phyloP scores from a whole-genome alignment of 345 rosid genomes.

The Dimocarpus longan region DNA sequence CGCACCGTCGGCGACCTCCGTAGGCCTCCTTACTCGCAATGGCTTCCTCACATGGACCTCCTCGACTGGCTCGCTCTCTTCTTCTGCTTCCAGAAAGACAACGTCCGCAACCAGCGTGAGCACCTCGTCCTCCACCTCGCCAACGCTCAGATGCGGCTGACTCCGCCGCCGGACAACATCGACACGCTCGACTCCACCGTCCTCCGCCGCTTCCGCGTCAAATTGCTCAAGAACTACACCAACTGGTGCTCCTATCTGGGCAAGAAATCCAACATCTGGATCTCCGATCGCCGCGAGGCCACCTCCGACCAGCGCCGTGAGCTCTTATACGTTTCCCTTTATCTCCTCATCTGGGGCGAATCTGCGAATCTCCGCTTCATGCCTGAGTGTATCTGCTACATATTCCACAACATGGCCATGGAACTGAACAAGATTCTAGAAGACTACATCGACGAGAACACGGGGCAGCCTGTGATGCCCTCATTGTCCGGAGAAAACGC shows the following conservation, averaged over 20 bases:
- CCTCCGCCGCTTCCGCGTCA: constrained; percentile 69
- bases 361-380: constrained; percentile 82
- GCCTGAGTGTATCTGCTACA: constrained; percentile 87
- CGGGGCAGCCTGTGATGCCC: constrained; percentile 84
- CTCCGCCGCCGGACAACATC: constrained; percentile 89
- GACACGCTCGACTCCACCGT: constrained; percentile 75
- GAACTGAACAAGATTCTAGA: constrained; percentile 81
- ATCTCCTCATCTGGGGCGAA: constrained; percentile 85
- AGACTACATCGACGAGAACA: constrained; percentile 84
- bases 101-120: constrained; percentile 91
- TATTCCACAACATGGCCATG: constrained; percentile 92
- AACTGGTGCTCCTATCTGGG: constrained; percentile 88
- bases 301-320: constrained; percentile 52
- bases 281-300: constrained; percentile 64
- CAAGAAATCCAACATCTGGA: constrained; percentile 84
- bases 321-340: constrained; percentile 34
- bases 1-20: constrained; percentile 83
- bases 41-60: constrained; percentile 81
- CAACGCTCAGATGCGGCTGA: constrained; percentile 94
- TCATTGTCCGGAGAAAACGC: constrained; percentile 81
- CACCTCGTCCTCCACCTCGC: constrained; percentile 92
- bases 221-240: constrained; percentile 73
- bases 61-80: constrained; percentile 86
- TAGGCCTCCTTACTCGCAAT: constrained; percentile 65
- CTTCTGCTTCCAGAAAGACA: constrained; percentile 84